These are phyloP conservation scores for Rhodomyrtus tomentosa DNA, from an alignment of 345 rosid genomes.

Conservation along the genomic window DNA sequence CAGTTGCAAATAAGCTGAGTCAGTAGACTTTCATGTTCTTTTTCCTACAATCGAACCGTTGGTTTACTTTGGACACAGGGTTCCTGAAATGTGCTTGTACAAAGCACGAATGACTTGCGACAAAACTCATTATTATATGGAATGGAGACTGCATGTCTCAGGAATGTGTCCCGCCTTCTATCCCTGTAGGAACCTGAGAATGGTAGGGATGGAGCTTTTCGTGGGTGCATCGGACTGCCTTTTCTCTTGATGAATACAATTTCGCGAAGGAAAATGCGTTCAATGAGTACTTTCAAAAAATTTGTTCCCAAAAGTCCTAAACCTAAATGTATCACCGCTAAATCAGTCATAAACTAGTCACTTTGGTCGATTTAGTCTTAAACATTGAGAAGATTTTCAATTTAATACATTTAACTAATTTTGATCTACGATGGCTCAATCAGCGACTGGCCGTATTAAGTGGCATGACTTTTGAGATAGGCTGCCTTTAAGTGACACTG, in stretches of 20 bases:
- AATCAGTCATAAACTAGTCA: not conserved
- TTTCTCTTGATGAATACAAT: not conserved
- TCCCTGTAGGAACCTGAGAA: not conserved
- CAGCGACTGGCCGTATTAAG: not conserved
- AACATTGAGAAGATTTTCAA: not conserved
- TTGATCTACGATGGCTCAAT: not conserved
- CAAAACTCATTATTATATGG: too few relatives aligned
- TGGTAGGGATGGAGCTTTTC: not conserved
- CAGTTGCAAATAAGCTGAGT: not conserved
- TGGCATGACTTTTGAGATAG: not conserved
- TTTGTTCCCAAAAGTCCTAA: not conserved
- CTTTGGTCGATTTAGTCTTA: not conserved
- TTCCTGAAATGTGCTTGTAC: not conserved
- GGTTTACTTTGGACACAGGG: not conserved
- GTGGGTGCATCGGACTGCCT: not conserved
- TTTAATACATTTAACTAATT: not conserved
- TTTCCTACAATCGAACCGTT: not conserved
- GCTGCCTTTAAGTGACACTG: rapidly evolving
- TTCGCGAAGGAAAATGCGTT: not conserved
- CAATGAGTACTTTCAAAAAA: not conserved
- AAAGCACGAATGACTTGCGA: not conserved
- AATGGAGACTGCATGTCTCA: not conserved
- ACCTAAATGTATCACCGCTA: not conserved
- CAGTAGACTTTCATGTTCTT: not conserved
- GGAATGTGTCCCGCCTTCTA: not conserved